Conservation (phyloP, 257 asterid genomes). For the Thymus quinquecostatus region DNA sequence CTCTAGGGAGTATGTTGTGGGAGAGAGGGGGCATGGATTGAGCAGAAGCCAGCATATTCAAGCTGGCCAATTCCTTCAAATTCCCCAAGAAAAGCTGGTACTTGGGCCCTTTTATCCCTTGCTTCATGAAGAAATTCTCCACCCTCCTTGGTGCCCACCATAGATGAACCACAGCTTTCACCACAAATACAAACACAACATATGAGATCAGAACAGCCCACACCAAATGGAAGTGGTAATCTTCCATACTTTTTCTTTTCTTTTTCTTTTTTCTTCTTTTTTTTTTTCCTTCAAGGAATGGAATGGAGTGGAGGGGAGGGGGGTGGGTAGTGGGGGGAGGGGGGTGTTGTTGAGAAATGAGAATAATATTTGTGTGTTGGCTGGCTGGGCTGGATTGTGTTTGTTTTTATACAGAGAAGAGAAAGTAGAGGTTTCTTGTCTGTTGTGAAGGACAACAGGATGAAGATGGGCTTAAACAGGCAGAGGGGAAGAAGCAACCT, state of each 20-base stretch:
- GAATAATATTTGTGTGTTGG: slow-evolving; percentile 26
- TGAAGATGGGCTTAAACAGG: slow-evolving; percentile 53
- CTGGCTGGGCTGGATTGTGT: slow-evolving; percentile 48
- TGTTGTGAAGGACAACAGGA: slow-evolving; percentile 51
- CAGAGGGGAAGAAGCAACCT: slow-evolving; percentile 39
- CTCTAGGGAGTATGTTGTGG: slow-evolving; percentile 92
- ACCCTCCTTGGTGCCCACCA: slow-evolving; percentile 83
- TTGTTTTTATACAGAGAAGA: slow-evolving; percentile 58
- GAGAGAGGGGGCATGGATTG: slow-evolving; percentile 68
- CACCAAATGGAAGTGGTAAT: slow-evolving; percentile 40
- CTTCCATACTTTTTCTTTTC: slow-evolving; percentile 38
- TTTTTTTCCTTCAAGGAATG: too few species aligned
- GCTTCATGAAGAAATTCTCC: slow-evolving; percentile 59
- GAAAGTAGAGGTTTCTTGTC: slow-evolving; percentile 52
- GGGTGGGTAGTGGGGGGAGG: not conserved
- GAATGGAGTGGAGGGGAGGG: not conserved
- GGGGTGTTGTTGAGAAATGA: not conserved
- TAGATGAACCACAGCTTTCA: slow-evolving; percentile 48
- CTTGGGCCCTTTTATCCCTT: slow-evolving; percentile 82
- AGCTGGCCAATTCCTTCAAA: slow-evolving; percentile 71
- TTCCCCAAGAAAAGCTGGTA: slow-evolving; percentile 76
- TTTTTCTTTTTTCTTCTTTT: too few species aligned
- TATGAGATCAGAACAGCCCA: slow-evolving; percentile 53
- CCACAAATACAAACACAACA: slow-evolving; percentile 33
- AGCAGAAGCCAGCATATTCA: slow-evolving; percentile 58